phyloP scores from a whole-genome alignment of 2,329 filamentous ascomycete genomes.

The Fusarium duplospermum region DNA sequence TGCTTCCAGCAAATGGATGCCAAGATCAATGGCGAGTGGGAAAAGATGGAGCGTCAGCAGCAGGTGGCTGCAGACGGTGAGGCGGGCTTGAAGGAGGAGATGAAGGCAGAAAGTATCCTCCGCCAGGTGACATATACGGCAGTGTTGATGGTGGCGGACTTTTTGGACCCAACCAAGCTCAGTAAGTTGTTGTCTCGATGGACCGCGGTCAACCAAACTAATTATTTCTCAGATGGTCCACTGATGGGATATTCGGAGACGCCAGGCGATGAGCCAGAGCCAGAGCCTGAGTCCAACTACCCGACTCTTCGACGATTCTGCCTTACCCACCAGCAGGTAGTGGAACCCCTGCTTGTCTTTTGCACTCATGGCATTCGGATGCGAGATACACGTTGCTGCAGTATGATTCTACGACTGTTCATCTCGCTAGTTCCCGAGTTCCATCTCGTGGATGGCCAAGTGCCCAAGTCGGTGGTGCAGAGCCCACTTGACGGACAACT shows the following conservation, averaged over 20 bases:
- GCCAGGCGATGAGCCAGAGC: slow-evolving; percentile 38
- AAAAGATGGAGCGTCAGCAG: slow-evolving; percentile 74
- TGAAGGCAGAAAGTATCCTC: slow-evolving; percentile 97
- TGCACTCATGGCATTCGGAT: slow-evolving; percentile 91
- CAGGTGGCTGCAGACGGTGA: slow-evolving; percentile 75
- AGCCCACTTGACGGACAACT: slow-evolving; percentile 44
- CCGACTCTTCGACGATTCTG: slow-evolving; percentile 84
- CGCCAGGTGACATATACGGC: slow-evolving; percentile 92
- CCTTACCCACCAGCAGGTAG: slow-evolving; percentile 78
- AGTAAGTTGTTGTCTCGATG: slow-evolving; percentile 59
- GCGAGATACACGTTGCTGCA: slow-evolving; percentile 89
- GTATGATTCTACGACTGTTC: slow-evolving; percentile 87
- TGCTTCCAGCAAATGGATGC: slow-evolving; percentile 88
- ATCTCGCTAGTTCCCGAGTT: slow-evolving; percentile 88
- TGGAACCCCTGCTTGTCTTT: slow-evolving; percentile 91
- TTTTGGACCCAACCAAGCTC: slow-evolving; percentile 80
- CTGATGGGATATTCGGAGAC: slow-evolving; percentile 44
- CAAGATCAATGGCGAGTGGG: slow-evolving; percentile 91
- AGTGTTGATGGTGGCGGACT: slow-evolving; percentile 89
- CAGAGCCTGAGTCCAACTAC: slow-evolving; percentile 52
- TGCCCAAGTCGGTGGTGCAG: slow-evolving; percentile 38
- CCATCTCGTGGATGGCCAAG: slow-evolving; percentile 61
- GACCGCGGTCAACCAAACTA: slow-evolving; percentile 14
- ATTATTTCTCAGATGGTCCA: slow-evolving; percentile 46
- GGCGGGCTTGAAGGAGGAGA: slow-evolving; percentile 87